Evolutionary conservation across 73 alveolate species (phyloP).

Genomic region (Symbiodinium pilosum): DNA sequence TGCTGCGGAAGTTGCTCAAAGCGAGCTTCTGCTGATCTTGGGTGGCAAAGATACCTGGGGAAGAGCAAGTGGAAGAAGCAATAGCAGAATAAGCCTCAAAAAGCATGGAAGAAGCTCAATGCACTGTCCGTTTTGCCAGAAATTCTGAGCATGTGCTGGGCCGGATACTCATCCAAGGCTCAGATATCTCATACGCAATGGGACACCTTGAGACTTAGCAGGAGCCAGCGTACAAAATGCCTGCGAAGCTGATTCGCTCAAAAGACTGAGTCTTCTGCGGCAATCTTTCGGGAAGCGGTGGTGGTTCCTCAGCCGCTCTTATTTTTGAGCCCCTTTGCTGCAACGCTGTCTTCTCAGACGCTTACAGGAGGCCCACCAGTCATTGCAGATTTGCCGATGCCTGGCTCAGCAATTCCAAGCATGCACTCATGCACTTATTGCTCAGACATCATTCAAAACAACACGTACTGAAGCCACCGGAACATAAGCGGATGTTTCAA

Average conservation of each 20-base stretch:
- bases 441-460: too few relatives aligned
- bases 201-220: constrained; percentile 39
- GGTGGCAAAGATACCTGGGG: background rate
- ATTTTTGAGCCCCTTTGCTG: background rate
- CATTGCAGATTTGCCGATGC: background rate
- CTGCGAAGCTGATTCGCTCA: too few relatives aligned
- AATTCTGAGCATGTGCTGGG: background rate
- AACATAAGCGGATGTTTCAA: too few relatives aligned
- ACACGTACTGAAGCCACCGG: too few relatives aligned
- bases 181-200: constrained; percentile 46
- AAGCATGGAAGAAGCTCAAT: too few relatives aligned
- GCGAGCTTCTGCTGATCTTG: background rate
- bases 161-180: constrained; percentile 58
- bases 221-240: background rate
- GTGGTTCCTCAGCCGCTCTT: constrained; percentile 19
- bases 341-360: background rate
- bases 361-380: too few relatives aligned
- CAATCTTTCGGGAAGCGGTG: constrained; percentile 8
- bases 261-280: background rate
- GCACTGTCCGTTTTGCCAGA: too few relatives aligned
- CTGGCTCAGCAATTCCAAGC: too few relatives aligned
- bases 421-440: too few relatives aligned
- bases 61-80: background rate
- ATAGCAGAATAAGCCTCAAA: too few relatives aligned
- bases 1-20: background rate